Conservation (phyloP, 2,329 filamentous ascomycete species). For the Ceratocystis alfenasii region DNA sequence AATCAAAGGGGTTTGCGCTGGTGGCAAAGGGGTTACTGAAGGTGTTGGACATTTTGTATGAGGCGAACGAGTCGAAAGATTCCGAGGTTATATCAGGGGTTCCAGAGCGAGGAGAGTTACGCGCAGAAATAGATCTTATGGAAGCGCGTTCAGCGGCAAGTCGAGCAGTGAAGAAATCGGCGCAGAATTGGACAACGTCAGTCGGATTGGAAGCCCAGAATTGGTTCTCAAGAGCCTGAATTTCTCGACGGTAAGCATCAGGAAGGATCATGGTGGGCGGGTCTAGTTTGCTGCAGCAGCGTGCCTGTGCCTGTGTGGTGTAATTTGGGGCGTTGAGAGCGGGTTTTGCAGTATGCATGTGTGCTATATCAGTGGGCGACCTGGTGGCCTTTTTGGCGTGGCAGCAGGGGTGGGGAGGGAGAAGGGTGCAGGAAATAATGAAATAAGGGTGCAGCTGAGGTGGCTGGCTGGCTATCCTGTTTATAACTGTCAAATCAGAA, state of each 20-base stretch:
- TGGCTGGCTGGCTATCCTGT: background rate
- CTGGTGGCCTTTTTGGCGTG: background rate
- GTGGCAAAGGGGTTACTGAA: conserved; percentile 63
- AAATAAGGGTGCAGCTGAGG: conserved; percentile 11
- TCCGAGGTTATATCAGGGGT: conserved; percentile 18
- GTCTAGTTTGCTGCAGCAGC: conserved; percentile 1
- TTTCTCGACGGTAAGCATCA: conserved; percentile 47
- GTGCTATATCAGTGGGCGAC: background rate
- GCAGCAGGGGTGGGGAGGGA: conserved; percentile 9
- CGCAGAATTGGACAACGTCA: conserved; percentile 59
- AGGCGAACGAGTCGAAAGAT: conserved; percentile 19
- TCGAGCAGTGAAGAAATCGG: conserved; percentile 54
- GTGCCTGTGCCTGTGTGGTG: conserved; percentile 11
- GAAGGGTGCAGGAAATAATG: background rate
- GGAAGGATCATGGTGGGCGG: conserved; percentile 35
- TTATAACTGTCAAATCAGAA: conserved; percentile 3
- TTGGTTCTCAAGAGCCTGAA: conserved; percentile 51
- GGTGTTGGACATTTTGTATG: conserved; percentile 42
- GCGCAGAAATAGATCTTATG: conserved; percentile 18
- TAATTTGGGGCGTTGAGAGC: conserved; percentile 7
- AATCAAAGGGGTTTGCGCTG: conserved; percentile 62
- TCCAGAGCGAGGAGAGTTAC: conserved; percentile 21
- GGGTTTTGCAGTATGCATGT: conserved; percentile 11
- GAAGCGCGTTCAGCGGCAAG: conserved; percentile 51
- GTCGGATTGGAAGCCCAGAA: conserved; percentile 45